Percentiles rank a stretch among this genome's conserved stretches.
Conservation (phyloP, 805 yeast genomes). For the Kuraishia capsulata region DNA sequence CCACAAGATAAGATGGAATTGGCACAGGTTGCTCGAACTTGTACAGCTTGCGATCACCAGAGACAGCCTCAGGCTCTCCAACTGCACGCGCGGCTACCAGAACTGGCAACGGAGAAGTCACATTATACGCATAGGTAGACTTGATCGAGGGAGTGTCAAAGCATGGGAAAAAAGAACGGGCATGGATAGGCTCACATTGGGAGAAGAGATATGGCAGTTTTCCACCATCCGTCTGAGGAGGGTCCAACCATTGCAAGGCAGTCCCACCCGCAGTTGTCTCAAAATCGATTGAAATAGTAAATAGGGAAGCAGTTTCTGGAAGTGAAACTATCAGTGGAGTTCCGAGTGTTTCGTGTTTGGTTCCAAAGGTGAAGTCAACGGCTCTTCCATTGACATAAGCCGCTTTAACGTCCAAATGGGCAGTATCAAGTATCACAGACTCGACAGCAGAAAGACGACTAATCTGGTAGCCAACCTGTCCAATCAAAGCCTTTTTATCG, state of each 20-base stretch:
- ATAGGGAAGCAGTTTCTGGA: conserved; percentile 5
- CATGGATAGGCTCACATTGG: conserved; percentile 88
- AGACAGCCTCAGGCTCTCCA: conserved; percentile 21
- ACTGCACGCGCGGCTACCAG: conserved; percentile 54
- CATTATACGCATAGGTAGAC: conserved; percentile 47
- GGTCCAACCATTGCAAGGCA: conserved; percentile 79
- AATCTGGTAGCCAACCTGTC: conserved; percentile 44
- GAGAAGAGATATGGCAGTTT: conserved; percentile 69
- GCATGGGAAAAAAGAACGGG: conserved; percentile 79
- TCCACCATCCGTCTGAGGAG: conserved; percentile 65
- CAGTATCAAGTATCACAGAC: conserved; percentile 57
- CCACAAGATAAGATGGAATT: conserved; percentile 76
- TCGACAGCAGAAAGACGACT: conserved; percentile 15
- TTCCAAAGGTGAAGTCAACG: conserved; percentile 24
- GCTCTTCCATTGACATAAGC: conserved; percentile 33
- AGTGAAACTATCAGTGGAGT: conserved; percentile 34
- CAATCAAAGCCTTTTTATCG: conserved; percentile 38
- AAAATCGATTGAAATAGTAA: conserved; percentile 37
- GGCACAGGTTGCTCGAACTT: conserved; percentile 68
- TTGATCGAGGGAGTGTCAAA: conserved; percentile 88
- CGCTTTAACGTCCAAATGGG: conserved; percentile 40
- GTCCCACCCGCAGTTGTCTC: conserved; percentile 69
- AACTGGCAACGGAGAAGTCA: conserved; percentile 57
- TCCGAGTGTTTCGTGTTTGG: conserved; percentile 49
- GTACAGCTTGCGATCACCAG: conserved; percentile 23